Evolutionary conservation across 2,329 filamentous ascomycete species (phyloP), one percentile per base, ranked within the genome.

Genomic region (Clathrospora elynae): DNA sequence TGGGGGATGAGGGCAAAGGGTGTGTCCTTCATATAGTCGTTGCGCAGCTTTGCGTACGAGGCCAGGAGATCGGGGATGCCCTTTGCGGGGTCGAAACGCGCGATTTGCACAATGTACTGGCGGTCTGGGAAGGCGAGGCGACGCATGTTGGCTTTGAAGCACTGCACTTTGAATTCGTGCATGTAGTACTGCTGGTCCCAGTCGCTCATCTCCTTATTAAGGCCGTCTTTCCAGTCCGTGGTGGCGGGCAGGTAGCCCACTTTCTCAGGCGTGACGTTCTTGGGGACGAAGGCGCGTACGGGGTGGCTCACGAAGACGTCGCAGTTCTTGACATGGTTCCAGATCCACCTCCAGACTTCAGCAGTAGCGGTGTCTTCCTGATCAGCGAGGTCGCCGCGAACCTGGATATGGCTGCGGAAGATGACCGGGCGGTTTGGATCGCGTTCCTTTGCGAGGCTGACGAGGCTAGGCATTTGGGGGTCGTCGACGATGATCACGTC

Each of bases 291-390:
- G 16, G 78, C 76, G 28, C 81, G 82, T 38, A 93, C 87, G 0
- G 89, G 88, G 56, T 93, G 88, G 57, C 86, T 89, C 68, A 93
- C 86, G 70, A 91, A 93, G 64, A 90, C 74, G 67, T 93, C 88
- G 7, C 86, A 83, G 2, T 79, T 70, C 60, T 86, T 78, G 57
- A 90, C 87, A 49, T 82, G 81, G 34, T 81, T 73, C 86, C 86
- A 92, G 6, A 93, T 72, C 72, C 84, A 90, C 19, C 79, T 73
- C 88, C 88, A 93, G 9, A 87, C 82, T 49, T 88, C 84, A 4
- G 80, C 79, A 54, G 90, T 87, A 0, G 87, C 84, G 2, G 82
- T 83, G 1, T 80, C 83, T 1, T 78, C 66, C 33, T 78, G 72
- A 34, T 80, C 79, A 5, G 86, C 79, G 9, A 92, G 77, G 61